phyloP scores from a whole-genome alignment of 805 yeast species.

The Cyberlindnera mycetangii region DNA sequence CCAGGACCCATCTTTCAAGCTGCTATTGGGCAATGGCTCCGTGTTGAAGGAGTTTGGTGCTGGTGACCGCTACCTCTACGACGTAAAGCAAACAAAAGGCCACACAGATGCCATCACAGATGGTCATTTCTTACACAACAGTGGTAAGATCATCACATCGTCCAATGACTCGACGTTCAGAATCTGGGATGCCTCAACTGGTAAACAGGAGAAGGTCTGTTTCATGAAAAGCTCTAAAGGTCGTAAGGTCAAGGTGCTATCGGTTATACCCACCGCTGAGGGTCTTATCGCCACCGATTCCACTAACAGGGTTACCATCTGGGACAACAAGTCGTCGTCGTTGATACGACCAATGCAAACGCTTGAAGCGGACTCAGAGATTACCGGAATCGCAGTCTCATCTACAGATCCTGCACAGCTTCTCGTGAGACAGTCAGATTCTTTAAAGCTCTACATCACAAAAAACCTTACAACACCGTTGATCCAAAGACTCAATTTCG shows the following conservation, averaged over 20 bases:
- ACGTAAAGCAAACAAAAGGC: conserved; percentile 27
- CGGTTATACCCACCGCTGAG: conserved; percentile 2
- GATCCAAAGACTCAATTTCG: conserved; percentile 15
- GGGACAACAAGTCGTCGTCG: conserved; percentile 14
- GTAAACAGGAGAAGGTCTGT: conserved; percentile 18
- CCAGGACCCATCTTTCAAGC: conserved; percentile 18
- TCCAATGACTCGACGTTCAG: conserved; percentile 29
- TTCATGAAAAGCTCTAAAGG: conserved; percentile 16
- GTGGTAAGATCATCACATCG: conserved; percentile 19
- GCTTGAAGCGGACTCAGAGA: not conserved
- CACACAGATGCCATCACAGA: conserved; percentile 26
- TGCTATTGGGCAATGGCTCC: conserved; percentile 15
- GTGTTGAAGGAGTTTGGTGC: conserved; percentile 14
- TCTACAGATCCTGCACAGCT: not conserved
- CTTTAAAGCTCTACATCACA: conserved; percentile 21
- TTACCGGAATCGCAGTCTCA: not conserved
- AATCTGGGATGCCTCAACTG: conserved; percentile 23
- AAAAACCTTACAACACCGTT: conserved; percentile 21
- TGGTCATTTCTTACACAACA: conserved; percentile 21
- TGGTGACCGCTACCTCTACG: conserved; percentile 29
- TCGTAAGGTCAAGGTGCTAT: conserved; percentile 15
- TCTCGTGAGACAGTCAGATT: conserved; percentile 1
- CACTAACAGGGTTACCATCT: conserved; percentile 12
- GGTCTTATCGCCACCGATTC: conserved; percentile 13
- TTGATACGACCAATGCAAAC: conserved; percentile 13